Evolutionary conservation across 805 yeast species (phyloP).

Genomic region (Ogataea siamensis): DNA sequence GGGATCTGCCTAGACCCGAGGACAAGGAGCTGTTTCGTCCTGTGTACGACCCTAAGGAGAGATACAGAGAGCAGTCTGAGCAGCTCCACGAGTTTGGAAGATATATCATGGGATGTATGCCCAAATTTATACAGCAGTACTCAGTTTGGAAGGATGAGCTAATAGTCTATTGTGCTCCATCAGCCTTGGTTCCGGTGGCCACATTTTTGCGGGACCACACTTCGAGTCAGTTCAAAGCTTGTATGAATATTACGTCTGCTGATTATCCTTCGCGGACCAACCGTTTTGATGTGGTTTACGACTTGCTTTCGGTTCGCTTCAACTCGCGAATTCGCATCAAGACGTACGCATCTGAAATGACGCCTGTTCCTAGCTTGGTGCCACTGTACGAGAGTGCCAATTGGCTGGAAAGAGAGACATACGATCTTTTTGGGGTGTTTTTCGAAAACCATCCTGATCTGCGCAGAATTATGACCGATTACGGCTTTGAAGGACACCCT

Average conservation of each 20-base stretch:
- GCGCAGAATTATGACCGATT: conserved; percentile 87
- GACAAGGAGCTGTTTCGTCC: conserved; percentile 40
- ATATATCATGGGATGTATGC: conserved; percentile 73
- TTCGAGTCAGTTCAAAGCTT: conserved; percentile 73
- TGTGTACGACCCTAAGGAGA: conserved; percentile 74
- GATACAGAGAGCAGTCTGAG: conserved; percentile 61
- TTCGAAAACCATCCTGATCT: conserved; percentile 88
- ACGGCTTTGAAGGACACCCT: conserved; percentile 91
- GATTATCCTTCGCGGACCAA: conserved; percentile 82
- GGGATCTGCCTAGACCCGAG: conserved; percentile 35
- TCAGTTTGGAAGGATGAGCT: conserved; percentile 91
- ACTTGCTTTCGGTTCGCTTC: conserved; percentile 74
- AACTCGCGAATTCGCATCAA: conserved; percentile 86
- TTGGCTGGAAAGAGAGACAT: conserved; percentile 90
- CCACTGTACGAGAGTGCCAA: conserved; percentile 75
- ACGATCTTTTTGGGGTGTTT: conserved; percentile 83
- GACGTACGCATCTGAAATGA: conserved; percentile 81
- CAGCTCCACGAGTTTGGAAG: conserved; percentile 80
- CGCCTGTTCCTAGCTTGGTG: conserved; percentile 78
- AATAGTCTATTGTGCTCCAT: conserved; percentile 70
- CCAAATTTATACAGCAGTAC: conserved; percentile 79
- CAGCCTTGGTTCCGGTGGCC: conserved; percentile 68
- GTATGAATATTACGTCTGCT: conserved; percentile 81
- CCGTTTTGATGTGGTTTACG: conserved; percentile 86
- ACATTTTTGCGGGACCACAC: conserved; percentile 74